These are phyloP conservation scores for Astrothelium macrocarpum DNA, from an alignment of 495 filamentous ascomycete genomes.

Conservation along the genomic window DNA sequence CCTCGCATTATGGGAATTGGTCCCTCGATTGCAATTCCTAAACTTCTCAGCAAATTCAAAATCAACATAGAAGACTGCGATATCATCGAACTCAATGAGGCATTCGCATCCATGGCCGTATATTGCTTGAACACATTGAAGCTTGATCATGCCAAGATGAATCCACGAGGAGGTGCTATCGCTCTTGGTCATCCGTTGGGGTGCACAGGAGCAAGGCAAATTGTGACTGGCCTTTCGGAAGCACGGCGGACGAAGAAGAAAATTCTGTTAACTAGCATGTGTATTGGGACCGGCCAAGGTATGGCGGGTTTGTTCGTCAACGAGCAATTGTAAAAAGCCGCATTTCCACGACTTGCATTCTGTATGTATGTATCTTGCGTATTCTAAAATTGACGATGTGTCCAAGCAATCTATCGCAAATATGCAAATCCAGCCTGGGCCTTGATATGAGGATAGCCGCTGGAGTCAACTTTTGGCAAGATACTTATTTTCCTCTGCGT, in stretches of 20 bases:
- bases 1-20: conserved; percentile 97
- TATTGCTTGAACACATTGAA: conserved; percentile 75
- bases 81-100: conserved; percentile 91
- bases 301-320: conserved; percentile 34
- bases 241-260: conserved; percentile 45
- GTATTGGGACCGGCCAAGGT: conserved; percentile 34
- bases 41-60: conserved; percentile 73
- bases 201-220: conserved; percentile 76
- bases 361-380: background rate
- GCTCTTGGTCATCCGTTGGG: conserved; percentile 90
- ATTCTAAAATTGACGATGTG: background rate
- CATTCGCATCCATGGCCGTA: conserved; percentile 93
- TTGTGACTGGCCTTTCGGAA: conserved; percentile 64
- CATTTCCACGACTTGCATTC: background rate
- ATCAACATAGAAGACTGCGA: conserved; percentile 76
- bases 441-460: conserved; percentile 17
- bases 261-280: conserved; percentile 35
- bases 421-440: conserved; percentile 19
- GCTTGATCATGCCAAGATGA: conserved; percentile 77
- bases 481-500: conserved; percentile 29
- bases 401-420: conserved; percentile 7
- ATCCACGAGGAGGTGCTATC: conserved; percentile 84
- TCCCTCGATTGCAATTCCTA: conserved; percentile 86
- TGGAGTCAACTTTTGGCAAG: conserved; percentile 27
- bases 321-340: conserved; percentile 25